Conservation (phyloP, 176 grass and related monocot genomes). For the Phoenix roebelenii region DNA sequence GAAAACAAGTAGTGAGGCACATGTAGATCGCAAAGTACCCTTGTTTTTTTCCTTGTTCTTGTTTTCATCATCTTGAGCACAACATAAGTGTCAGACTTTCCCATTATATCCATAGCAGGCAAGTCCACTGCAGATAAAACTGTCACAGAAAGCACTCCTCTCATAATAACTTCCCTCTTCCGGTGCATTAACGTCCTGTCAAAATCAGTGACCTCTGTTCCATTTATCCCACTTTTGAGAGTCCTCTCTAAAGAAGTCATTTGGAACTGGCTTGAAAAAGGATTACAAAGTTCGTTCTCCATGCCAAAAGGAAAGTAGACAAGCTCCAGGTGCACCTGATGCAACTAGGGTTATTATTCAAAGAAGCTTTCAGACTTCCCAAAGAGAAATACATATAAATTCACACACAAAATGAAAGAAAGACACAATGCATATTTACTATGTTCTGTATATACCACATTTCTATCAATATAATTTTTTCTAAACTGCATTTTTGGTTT, state of each 20-base stretch:
- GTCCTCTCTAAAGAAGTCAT: conserved; percentile 89
- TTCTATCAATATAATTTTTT: too few relatives aligned
- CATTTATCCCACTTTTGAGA: conserved; percentile 70
- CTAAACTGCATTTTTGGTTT: too few relatives aligned
- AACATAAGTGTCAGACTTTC: conserved; percentile 82
- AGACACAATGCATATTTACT: too few relatives aligned
- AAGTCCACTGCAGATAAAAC: conserved; percentile 86
- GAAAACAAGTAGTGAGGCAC: neutral
- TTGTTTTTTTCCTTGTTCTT: conserved; percentile 80
- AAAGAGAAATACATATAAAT: too few relatives aligned
- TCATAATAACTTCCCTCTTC: conserved; percentile 84
- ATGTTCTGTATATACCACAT: too few relatives aligned
- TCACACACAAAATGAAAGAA: too few relatives aligned
- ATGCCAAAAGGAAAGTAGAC: conserved; percentile 70
- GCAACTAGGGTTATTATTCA: neutral
- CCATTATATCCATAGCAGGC: conserved; percentile 92
- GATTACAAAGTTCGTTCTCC: conserved; percentile 61
- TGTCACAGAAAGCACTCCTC: conserved; percentile 87
- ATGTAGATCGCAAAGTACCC: conserved; percentile 36
- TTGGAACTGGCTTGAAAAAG: conserved; percentile 56
- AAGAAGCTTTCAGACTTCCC: too few relatives aligned
- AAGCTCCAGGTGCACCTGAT: conserved; percentile 91
- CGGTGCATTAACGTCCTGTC: conserved; percentile 34
- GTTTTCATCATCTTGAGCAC: conserved; percentile 76
- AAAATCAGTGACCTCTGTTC: conserved; percentile 42